Evolutionary conservation across 345 rosid species (phyloP).

Genomic region (Atalantia buxifolia): DNA sequence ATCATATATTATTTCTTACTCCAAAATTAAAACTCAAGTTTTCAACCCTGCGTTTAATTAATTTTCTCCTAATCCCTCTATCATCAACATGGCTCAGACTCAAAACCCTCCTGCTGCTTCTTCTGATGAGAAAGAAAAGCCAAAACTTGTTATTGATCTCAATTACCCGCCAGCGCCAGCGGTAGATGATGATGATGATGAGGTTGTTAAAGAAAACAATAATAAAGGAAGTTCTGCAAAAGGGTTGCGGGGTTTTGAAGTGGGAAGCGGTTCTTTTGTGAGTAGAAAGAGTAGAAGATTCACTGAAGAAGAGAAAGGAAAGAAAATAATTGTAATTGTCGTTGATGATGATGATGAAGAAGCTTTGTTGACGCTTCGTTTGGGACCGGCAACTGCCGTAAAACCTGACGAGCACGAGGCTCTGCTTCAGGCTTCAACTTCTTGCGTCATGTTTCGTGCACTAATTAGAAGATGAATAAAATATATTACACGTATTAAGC

Average conservation of each 20-base stretch:
- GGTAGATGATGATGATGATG: background rate
- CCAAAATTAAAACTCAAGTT: background rate
- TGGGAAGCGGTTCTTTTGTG: background rate
- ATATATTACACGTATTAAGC: no score
- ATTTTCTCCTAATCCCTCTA: no score
- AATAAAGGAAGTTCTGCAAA: background rate
- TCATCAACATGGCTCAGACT: no score
- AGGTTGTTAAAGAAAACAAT: background rate
- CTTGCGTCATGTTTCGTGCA: background rate
- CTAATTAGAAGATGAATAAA: no score
- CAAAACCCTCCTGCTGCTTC: no score
- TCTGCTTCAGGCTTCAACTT: background rate
- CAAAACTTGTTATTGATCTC: background rate
- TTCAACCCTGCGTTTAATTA: no score
- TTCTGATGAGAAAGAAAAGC: background rate
- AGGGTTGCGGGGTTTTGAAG: background rate
- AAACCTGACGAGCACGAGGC: background rate
- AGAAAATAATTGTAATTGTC: background rate
- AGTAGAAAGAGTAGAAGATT: background rate
- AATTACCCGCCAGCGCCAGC: background rate
- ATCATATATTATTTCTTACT: background rate
- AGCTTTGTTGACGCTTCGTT: constrained; percentile 5
- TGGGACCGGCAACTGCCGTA: background rate
- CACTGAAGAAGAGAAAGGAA: constrained; percentile 8
- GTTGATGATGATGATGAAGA: background rate